Evolutionary conservation across 1,139 yeast species (phyloP).

Genomic region (Saccharomycopsis hybrid): DNA sequence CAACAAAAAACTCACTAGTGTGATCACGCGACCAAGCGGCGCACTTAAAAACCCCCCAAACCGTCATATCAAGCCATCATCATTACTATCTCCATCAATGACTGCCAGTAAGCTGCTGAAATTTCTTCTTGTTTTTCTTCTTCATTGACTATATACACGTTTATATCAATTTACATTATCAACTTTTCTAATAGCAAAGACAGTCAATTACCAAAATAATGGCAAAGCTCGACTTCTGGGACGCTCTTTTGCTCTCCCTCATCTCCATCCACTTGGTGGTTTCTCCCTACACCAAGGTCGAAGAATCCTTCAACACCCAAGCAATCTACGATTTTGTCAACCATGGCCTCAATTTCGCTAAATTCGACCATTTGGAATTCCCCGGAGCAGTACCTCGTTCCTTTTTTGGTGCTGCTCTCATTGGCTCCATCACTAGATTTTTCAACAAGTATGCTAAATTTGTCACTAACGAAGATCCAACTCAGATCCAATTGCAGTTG

Average conservation of each 20-base stretch:
- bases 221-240: slow-evolving; percentile 8
- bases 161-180: too few relatives aligned
- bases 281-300: slow-evolving; percentile 87
- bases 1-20: too few relatives aligned
- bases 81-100: too few relatives aligned
- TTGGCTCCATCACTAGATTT: slow-evolving; percentile 41
- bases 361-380: slow-evolving; percentile 69
- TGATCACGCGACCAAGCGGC: too few relatives aligned
- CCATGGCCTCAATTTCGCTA: slow-evolving; percentile 46
- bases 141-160: too few relatives aligned
- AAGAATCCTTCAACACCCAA: slow-evolving; percentile 87
- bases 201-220: neutral
- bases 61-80: too few relatives aligned
- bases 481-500: slow-evolving; percentile 42
- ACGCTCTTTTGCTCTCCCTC: slow-evolving; percentile 5
- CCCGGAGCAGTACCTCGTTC: slow-evolving; percentile 92
- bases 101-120: too few relatives aligned
- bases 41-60: too few relatives aligned
- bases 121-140: too few relatives aligned
- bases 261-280: slow-evolving; percentile 37
- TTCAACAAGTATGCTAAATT: slow-evolving; percentile 22
- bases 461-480: slow-evolving; percentile 19
- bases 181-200: too few relatives aligned
- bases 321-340: slow-evolving; percentile 78
- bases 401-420: slow-evolving; percentile 63